Conservation (phyloP, 306 rosid species). For the Quercus bicolor region DNA sequence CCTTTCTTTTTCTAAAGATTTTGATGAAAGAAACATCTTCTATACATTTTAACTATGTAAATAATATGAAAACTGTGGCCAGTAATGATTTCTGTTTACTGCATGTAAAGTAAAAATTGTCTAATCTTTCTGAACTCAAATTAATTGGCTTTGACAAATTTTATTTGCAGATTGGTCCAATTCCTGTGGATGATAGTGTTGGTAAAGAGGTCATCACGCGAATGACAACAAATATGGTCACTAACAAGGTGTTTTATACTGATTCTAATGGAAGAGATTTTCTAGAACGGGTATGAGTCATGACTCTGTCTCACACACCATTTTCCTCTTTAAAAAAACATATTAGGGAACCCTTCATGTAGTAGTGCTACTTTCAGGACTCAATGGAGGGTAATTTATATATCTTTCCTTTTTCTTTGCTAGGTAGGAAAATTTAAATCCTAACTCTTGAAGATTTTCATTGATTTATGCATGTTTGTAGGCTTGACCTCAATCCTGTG, state of each 20-base stretch:
- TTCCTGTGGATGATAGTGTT: constrained; percentile 67
- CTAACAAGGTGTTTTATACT: constrained; percentile 70
- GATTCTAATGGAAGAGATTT: constrained; percentile 94
- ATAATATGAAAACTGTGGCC: not conserved
- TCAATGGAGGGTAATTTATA: not conserved
- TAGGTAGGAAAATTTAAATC: not conserved
- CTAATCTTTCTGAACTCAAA: not conserved
- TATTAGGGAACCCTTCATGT: constrained; percentile 1
- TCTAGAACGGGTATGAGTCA: constrained; percentile 60
- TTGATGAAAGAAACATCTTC: constrained; percentile 1
- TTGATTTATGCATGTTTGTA: not conserved
- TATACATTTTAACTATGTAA: not conserved
- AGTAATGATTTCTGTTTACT: not conserved
- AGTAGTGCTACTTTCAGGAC: not conserved
- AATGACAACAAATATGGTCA: constrained; percentile 72
- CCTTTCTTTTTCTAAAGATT: not conserved
- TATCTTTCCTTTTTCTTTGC: not conserved
- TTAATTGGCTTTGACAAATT: constrained; percentile 24
- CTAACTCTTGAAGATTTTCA: not conserved
- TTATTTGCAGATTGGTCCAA: constrained; percentile 80
- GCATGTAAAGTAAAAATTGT: not conserved
- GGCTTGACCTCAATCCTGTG: not conserved
- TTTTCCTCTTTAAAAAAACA: not conserved
- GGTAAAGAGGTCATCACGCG: constrained; percentile 85
- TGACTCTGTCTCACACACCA: not conserved